phyloP scores from a whole-genome alignment of 129 eudicot species.

The Daucus carota region DNA sequence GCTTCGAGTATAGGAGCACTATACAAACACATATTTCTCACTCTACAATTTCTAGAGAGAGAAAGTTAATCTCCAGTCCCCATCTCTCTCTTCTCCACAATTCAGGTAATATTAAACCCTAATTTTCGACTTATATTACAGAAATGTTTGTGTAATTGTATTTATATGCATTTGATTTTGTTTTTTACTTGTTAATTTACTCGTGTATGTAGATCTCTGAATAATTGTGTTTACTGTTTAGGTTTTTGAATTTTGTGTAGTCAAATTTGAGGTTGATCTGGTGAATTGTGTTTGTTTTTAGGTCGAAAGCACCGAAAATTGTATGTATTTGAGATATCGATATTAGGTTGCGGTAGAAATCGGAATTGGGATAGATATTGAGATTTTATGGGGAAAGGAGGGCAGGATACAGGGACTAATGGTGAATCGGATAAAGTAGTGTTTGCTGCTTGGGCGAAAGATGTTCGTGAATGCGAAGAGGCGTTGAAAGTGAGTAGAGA shows the following conservation, averaged over 20 bases:
- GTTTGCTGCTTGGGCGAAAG: slow-evolving; percentile 66
- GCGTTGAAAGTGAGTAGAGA: slow-evolving; percentile 47
- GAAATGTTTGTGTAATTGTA: not conserved
- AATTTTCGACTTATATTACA: not conserved
- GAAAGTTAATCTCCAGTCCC: not conserved
- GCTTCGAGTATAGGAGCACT: not conserved
- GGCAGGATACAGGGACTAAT: slow-evolving; percentile 24
- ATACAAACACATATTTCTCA: not conserved
- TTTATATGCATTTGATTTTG: not conserved
- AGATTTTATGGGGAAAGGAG: slow-evolving; percentile 69
- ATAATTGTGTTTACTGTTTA: not conserved
- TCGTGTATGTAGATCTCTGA: not conserved
- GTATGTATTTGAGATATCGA: not conserved
- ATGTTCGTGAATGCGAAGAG: slow-evolving; percentile 59
- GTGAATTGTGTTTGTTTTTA: not conserved
- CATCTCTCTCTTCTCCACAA: not conserved
- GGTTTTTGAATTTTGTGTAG: not conserved
- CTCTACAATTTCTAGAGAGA: not conserved
- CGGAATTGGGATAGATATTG: not conserved
- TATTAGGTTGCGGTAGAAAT: not conserved
- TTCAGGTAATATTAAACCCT: not conserved
- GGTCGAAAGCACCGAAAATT: not conserved
- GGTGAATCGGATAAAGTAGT: slow-evolving; percentile 18
- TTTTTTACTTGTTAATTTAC: not conserved
- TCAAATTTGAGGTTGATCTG: not conserved